Percentiles rank a stretch among this genome's conserved stretches.
Evolutionary conservation across 2,329 filamentous ascomycete genomes (phyloP).

Genomic region (Ophiostoma sp.): DNA sequence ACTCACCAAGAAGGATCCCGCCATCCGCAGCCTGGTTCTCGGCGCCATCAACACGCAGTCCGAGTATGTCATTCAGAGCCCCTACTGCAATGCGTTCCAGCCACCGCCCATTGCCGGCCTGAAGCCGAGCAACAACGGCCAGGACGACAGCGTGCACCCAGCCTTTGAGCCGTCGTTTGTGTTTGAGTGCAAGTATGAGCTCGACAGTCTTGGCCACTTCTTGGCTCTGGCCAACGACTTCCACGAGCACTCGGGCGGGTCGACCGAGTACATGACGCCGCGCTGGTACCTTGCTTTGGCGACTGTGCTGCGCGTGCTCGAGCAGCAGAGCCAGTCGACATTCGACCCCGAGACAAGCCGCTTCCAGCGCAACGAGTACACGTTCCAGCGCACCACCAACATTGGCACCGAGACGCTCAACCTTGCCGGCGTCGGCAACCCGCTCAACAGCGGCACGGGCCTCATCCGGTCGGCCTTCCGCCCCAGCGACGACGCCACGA

Average conservation of each 20-base stretch:
- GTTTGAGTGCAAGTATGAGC: constrained; percentile 98
- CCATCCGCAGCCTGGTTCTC: constrained; percentile 54
- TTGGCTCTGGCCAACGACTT: constrained; percentile 82
- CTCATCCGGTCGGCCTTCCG: constrained; percentile 88
- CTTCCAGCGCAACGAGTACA: constrained; percentile 72
- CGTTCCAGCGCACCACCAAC: constrained; percentile 75
- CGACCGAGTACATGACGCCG: constrained; percentile 68
- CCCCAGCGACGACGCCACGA: constrained; percentile 91
- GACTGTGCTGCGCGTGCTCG: constrained; percentile 66
- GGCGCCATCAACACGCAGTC: constrained; percentile 51
- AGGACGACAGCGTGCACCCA: constrained; percentile 80
- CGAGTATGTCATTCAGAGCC: constrained; percentile 88
- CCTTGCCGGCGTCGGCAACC: constrained; percentile 81
- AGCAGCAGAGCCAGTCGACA: constrained; percentile 73
- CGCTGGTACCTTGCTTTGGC: constrained; percentile 77
- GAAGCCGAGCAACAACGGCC: constrained; percentile 64
- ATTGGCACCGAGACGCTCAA: constrained; percentile 85
- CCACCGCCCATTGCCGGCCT: constrained; percentile 80
- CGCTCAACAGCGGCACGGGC: constrained; percentile 75
- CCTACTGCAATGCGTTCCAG: constrained; percentile 98
- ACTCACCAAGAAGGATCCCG: constrained; percentile 73
- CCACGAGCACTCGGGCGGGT: constrained; percentile 65
- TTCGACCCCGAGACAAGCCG: constrained; percentile 64
- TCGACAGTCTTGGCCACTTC: constrained; percentile 92
- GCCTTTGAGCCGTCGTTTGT: constrained; percentile 77